Conservation (phyloP, 805 yeast species). For the Kurtzmaniella fragi region DNA sequence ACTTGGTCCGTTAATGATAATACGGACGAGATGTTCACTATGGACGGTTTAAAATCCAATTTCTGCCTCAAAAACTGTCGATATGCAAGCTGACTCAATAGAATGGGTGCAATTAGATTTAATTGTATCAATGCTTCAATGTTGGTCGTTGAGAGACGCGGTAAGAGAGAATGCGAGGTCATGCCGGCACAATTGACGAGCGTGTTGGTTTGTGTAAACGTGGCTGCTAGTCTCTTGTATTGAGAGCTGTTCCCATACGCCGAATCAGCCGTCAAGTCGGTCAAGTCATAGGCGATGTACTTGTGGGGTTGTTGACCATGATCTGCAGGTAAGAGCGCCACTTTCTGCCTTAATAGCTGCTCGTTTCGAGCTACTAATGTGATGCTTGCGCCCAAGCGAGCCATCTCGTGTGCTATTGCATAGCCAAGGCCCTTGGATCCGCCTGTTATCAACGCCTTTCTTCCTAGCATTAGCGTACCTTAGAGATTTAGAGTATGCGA, state of each 20-base stretch:
- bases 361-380: slow-evolving; percentile 49
- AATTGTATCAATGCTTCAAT: slow-evolving; percentile 45
- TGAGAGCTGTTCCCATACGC: slow-evolving; percentile 8
- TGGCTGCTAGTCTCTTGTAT: slow-evolving; percentile 9
- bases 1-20: slow-evolving; percentile 37
- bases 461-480: slow-evolving; percentile 10
- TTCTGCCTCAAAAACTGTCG: slow-evolving; percentile 42
- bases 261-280: slow-evolving; percentile 9
- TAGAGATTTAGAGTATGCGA: background rate
- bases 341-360: slow-evolving; percentile 23
- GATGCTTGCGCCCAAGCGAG: slow-evolving; percentile 47
- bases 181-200: slow-evolving; percentile 66
- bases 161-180: slow-evolving; percentile 50
- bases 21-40: slow-evolving; percentile 66
- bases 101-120: slow-evolving; percentile 59
- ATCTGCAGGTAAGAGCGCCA: slow-evolving; percentile 10
- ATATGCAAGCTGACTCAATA: slow-evolving; percentile 49
- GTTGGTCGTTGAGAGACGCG: slow-evolving; percentile 33
- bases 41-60: slow-evolving; percentile 22
- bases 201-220: slow-evolving; percentile 35
- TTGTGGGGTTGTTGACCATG: slow-evolving; percentile 20
- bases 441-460: slow-evolving; percentile 58
- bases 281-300: slow-evolving; percentile 30
- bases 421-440: slow-evolving; percentile 68
- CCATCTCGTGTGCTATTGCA: slow-evolving; percentile 46